A percentile compares a stretch with the other conserved stretches of the same genome.
These are phyloP conservation scores for Wickerhamiella azymoides DNA, from an alignment of 805 yeast genomes.

Conservation along the genomic window DNA sequence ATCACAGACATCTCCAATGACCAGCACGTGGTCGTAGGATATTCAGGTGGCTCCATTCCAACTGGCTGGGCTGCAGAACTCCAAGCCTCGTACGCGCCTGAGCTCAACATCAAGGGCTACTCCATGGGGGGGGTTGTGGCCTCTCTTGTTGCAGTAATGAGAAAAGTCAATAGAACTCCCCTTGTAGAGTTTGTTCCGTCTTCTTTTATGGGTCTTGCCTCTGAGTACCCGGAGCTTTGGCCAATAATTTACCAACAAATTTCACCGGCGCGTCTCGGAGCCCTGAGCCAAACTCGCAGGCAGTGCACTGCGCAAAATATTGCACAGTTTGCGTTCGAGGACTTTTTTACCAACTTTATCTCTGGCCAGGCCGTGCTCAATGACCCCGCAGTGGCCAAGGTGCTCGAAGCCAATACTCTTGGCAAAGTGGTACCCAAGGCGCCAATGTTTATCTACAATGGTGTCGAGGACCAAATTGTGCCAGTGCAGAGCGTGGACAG, in stretches of 20 bases:
- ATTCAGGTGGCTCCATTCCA: slow-evolving; percentile 21
- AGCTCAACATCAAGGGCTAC: slow-evolving; percentile 17
- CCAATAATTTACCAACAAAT: slow-evolving; percentile 4
- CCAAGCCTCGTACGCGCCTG: slow-evolving; percentile 19
- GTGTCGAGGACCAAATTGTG: slow-evolving; percentile 18
- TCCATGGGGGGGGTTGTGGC: slow-evolving; percentile 19
- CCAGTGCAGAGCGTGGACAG: slow-evolving; percentile 13
- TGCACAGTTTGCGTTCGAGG: slow-evolving; percentile 7
- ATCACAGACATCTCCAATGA: not conserved
- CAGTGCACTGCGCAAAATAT: slow-evolving; percentile 13
- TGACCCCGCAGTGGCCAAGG: slow-evolving; percentile 6
- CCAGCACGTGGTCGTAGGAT: slow-evolving; percentile 15
- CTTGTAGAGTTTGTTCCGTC: slow-evolving; percentile 18
- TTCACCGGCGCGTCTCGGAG: not conserved
- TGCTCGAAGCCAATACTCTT: slow-evolving; percentile 15
- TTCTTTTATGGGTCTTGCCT: slow-evolving; percentile 16
- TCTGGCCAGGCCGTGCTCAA: slow-evolving; percentile 14
- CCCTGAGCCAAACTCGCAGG: not conserved
- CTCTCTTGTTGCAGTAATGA: slow-evolving; percentile 11
- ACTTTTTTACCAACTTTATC: slow-evolving; percentile 15
- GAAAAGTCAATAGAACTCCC: slow-evolving; percentile 9
- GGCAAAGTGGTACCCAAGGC: slow-evolving; percentile 17
- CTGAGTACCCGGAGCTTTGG: slow-evolving; percentile 14
- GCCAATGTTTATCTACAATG: slow-evolving; percentile 20
- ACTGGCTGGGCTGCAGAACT: slow-evolving; percentile 21